These are phyloP conservation scores for Stemphylium beticola DNA, from an alignment of 2,329 filamentous ascomycete genomes.

Conservation along the genomic window DNA sequence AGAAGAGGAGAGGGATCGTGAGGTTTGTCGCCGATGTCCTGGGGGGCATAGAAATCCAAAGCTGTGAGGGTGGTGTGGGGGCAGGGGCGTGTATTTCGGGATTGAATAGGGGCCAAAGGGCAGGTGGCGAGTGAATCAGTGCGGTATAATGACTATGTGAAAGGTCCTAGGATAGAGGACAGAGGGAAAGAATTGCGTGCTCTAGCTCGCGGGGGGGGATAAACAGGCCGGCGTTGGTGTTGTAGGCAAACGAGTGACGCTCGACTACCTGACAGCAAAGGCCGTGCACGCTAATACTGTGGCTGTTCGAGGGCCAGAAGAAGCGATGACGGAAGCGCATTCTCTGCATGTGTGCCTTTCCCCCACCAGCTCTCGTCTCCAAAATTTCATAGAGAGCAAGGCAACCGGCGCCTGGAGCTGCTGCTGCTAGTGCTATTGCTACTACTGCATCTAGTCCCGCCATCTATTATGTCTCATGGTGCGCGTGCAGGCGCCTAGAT, in stretches of 20 bases:
- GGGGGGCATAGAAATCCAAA: slow-evolving; percentile 44
- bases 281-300: slow-evolving; percentile 14
- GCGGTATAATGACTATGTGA: slow-evolving; percentile 2
- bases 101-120: slow-evolving; percentile 4
- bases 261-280: slow-evolving; percentile 14
- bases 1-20: slow-evolving; percentile 27
- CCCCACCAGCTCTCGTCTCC: slow-evolving; percentile 15
- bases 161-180: neutral
- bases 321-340: slow-evolving; percentile 24
- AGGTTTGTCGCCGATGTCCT: slow-evolving; percentile 29
- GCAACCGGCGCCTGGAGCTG: too few relatives aligned
- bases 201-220: slow-evolving; percentile 24
- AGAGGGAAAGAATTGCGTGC: slow-evolving; percentile 24
- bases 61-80: slow-evolving; percentile 32
- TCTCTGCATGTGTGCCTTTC: slow-evolving; percentile 20
- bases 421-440: too few relatives aligned
- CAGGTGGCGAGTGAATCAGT: slow-evolving; percentile 4
- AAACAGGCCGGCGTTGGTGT: slow-evolving; percentile 27
- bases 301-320: slow-evolving; percentile 19
- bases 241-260: slow-evolving; percentile 21
- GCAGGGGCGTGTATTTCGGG: slow-evolving; percentile 20
- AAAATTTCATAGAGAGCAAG: too few relatives aligned
- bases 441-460: too few relatives aligned
- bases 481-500: too few relatives aligned
- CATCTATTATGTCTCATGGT: too few relatives aligned